These are phyloP conservation scores for Ganoderma multipileum DNA, from an alignment of 1,284 basidiomycete genomes.

Conservation along the genomic window DNA sequence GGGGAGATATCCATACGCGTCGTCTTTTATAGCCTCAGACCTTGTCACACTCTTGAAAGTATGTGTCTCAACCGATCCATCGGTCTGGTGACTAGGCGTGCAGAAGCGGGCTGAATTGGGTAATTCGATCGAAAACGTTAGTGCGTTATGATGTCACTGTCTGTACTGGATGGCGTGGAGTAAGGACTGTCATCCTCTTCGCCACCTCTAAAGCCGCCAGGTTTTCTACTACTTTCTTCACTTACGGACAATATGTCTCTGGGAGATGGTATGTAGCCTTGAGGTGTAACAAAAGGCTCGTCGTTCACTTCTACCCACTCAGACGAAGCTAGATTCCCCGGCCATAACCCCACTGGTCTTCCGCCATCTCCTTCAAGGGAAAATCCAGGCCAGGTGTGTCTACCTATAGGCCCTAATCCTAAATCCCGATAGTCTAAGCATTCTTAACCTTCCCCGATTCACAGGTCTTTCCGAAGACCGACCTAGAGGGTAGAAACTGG, in stretches of 20 bases:
- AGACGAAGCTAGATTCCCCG: slow-evolving; percentile 41
- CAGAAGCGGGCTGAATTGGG: no score
- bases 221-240: not conserved
- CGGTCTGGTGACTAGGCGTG: no score
- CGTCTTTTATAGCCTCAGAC: no score
- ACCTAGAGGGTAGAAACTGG: slow-evolving; percentile 32
- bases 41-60: no score
- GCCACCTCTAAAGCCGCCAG: not conserved
- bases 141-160: not conserved
- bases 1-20: no score
- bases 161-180: not conserved
- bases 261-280: not conserved
- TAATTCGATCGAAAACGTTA: not conserved
- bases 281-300: not conserved
- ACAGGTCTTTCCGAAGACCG: slow-evolving; percentile 41
- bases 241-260: not conserved
- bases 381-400: slow-evolving; percentile 39
- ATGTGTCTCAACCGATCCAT: no score
- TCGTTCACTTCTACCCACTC: not conserved
- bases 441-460: not conserved
- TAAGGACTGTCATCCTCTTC: not conserved
- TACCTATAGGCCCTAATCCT: not conserved
- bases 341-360: slow-evolving; percentile 29
- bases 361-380: slow-evolving; percentile 40
- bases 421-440: not conserved